Evolutionary conservation across 768 basidiomycete species (phyloP).

Genomic region (Panus rudis): DNA sequence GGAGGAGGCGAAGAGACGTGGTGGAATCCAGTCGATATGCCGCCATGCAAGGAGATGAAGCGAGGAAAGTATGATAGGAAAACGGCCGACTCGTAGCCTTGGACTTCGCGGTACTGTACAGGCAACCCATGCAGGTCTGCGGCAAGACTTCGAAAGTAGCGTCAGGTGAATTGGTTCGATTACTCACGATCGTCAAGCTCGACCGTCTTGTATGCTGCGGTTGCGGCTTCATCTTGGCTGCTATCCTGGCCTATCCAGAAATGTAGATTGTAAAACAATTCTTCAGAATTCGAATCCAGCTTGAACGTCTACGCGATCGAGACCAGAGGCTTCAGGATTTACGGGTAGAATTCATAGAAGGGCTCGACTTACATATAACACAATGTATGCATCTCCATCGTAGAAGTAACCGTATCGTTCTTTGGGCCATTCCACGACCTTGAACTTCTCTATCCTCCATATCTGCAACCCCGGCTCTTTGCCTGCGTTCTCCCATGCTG

Average conservation of each 20-base stretch:
- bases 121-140: slow-evolving; percentile 49
- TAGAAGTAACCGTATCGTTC: slow-evolving; percentile 49
- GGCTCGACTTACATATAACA: slow-evolving; percentile 42
- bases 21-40: slow-evolving; percentile 45
- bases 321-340: neutral
- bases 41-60: slow-evolving; percentile 40
- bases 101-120: slow-evolving; percentile 57
- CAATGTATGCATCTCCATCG: slow-evolving; percentile 58
- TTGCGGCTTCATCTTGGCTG: slow-evolving; percentile 53
- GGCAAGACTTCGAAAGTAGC: neutral
- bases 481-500: slow-evolving; percentile 46
- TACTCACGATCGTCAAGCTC: slow-evolving; percentile 57
- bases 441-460: slow-evolving; percentile 55
- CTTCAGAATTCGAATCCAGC: slow-evolving; percentile 36
- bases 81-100: slow-evolving; percentile 45
- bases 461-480: slow-evolving; percentile 38
- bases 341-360: neutral
- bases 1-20: slow-evolving; percentile 39
- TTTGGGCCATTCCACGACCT: slow-evolving; percentile 46
- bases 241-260: slow-evolving; percentile 60
- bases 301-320: slow-evolving; percentile 61
- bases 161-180: neutral
- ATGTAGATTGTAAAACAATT: slow-evolving; percentile 51
- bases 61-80: slow-evolving; percentile 46
- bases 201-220: slow-evolving; percentile 61